A percentile compares a stretch with the other conserved stretches of the same genome.
These are phyloP conservation scores for Debaryomyces singareniensis DNA, from an alignment of 1,139 yeast species.

Conservation along the genomic window DNA sequence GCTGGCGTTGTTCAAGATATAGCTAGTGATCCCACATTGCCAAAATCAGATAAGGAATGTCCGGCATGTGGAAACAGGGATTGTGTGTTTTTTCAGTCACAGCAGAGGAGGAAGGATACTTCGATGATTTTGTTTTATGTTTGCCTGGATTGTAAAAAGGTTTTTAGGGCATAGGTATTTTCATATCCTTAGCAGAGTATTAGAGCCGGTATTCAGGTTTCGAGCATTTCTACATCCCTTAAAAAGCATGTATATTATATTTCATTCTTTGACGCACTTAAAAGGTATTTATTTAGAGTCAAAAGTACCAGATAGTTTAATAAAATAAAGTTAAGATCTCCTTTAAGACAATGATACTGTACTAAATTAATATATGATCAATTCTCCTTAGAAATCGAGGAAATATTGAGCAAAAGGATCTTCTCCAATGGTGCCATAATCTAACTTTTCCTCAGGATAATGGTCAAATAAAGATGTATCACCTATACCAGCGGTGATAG, in stretches of 20 bases:
- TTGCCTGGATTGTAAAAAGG: constrained; percentile 79
- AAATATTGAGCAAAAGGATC: constrained; percentile 48
- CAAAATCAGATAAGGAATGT: constrained; percentile 89
- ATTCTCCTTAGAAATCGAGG: constrained; percentile 36
- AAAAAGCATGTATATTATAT: constrained; percentile 1
- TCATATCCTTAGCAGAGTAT: constrained; percentile 1
- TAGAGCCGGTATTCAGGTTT: not conserved
- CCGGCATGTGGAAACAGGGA: constrained; percentile 83
- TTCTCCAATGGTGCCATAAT: constrained; percentile 43
- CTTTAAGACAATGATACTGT: no score
- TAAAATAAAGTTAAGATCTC: no score
- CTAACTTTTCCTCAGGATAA: constrained; percentile 54
- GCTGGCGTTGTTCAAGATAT: constrained; percentile 98
- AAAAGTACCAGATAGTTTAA: no score
- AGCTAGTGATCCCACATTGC: constrained; percentile 93
- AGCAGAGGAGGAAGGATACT: constrained; percentile 90
- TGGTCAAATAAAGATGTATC: constrained; percentile 58
- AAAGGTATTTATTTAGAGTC: no score
- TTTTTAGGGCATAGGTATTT: constrained; percentile 39
- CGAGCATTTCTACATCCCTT: no score
- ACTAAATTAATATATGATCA: no score
- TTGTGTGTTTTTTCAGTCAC: constrained; percentile 95
- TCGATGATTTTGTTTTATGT: constrained; percentile 94
- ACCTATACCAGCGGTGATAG: constrained; percentile 56
- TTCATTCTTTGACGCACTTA: no score